phyloP scores from a whole-genome alignment of 805 yeast genomes.

The Starmerella scarabaei region DNA sequence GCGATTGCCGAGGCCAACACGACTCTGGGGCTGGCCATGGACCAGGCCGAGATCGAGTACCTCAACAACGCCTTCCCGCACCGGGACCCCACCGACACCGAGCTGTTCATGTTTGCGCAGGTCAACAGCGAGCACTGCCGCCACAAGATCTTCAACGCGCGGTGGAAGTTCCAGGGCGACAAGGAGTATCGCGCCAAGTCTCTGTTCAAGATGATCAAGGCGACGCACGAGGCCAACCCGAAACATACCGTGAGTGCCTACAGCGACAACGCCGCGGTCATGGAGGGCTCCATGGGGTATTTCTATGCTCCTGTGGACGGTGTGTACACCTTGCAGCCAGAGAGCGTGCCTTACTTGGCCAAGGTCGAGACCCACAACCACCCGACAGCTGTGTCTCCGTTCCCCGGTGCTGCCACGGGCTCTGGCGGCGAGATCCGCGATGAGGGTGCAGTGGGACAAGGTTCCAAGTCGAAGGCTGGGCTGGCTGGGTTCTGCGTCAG shows the following conservation, averaged over 20 bases:
- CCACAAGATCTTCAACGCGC: conserved; percentile 96
- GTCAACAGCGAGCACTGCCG: conserved; percentile 99
- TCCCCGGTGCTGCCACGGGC: conserved; percentile 99
- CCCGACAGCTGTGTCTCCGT: conserved; percentile 98
- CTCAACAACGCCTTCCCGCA: conserved; percentile 69
- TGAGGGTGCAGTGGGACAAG: conserved; percentile 99
- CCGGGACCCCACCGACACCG: conserved; percentile 95
- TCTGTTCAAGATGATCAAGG: conserved; percentile 87
- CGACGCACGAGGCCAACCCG: conserved; percentile 55
- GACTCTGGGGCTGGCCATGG: conserved; percentile 84
- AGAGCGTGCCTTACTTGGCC: conserved; percentile 74
- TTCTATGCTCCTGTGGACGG: conserved; percentile 61
- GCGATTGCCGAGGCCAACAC: conserved; percentile 66
- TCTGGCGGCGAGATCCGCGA: conserved; percentile 99
- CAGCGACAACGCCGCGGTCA: conserved; percentile 95
- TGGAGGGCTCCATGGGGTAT: conserved; percentile 58
- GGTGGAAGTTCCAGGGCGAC: conserved; percentile 76
- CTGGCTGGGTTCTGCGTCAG: conserved; percentile 85
- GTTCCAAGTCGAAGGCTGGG: conserved; percentile 95
- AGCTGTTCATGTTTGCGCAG: conserved; percentile 97
- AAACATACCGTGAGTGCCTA: conserved; percentile 84
- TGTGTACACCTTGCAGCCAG: conserved; percentile 45
- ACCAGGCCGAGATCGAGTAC: conserved; percentile 83
- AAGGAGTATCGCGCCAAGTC: conserved; percentile 59
- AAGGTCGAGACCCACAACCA: conserved; percentile 98